Evolutionary conservation across 257 asterid species (phyloP), one percentile per base, ranked within the genome.

Genomic region (Scutellaria barbata): DNA sequence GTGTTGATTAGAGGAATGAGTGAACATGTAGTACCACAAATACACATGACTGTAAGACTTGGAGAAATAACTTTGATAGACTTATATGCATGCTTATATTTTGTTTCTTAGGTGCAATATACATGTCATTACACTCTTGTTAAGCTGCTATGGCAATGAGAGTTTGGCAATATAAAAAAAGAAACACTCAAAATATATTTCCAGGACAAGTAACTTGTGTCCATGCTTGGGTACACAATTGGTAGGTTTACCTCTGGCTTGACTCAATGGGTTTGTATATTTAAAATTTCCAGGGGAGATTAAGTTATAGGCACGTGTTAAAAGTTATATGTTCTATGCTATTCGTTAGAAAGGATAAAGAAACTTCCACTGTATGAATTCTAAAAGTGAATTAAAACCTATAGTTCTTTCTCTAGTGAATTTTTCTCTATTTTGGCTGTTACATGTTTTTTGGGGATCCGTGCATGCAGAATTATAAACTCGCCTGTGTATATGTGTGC

Each of bases 1-100:
- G 67, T 69, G 8, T 51, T 50, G 55, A 11, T 74, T 52, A 52
- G 45, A 18, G 48, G 30, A 63, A 63, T 30, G 53, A 30, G 22
- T 39, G 45, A 39, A 52, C 41, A 52, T 66, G 54, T 39, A 50
- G 8, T 67, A 53, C 37, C 47, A 8, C 8, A 22, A 54, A n/a
- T 12, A 52, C 25, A 39, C 25, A 22, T 3, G 45, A 25, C 62
- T 25, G 45, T 10, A 43, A 45, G 18, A 17, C 17, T 41, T 51
- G 52, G 51, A 48, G 43, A 25, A 61, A 51, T 39, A 60, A 53
- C 45, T 41, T 52, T 52, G 45, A 30, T 41, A 41, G 35, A 52
- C 70, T 12, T 20, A 16, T 73, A 18, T 52, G 58, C 39, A 52
- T 42, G 47, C 3, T 65, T 20, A n/a, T 41, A n/a, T 41, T 51